Conservation (phyloP, 352 stramenopile species). For the Phytophthora brassicae region DNA sequence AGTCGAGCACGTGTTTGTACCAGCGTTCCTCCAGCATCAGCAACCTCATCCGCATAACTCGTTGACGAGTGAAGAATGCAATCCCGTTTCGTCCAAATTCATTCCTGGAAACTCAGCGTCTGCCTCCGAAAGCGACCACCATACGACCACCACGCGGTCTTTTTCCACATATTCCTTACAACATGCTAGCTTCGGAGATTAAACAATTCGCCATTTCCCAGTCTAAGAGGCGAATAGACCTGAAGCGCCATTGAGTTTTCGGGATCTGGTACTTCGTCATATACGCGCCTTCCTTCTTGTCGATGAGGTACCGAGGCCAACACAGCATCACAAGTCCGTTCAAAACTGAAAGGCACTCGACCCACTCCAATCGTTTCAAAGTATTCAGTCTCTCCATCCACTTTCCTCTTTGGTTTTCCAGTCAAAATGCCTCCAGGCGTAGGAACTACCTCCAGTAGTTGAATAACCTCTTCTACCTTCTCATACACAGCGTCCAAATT, state of each 20-base stretch:
- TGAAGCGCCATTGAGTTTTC: constrained; percentile 39
- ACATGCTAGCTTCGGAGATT: constrained; percentile 20
- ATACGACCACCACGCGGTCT: constrained; percentile 50
- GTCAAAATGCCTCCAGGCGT: constrained; percentile 16
- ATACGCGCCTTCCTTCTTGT: constrained; percentile 10
- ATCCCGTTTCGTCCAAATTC: constrained; percentile 59
- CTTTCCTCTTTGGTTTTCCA: constrained; percentile 15
- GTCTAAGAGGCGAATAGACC: constrained; percentile 22
- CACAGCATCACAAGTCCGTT: constrained; percentile 20
- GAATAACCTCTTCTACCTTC: constrained; percentile 19
- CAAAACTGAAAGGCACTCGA: constrained; percentile 19
- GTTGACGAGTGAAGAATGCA: constrained; percentile 12
- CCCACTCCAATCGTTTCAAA: constrained; percentile 27
- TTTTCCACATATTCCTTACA: constrained; percentile 34
- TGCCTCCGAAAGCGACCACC: constrained; percentile 39
- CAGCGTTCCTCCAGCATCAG: constrained; percentile 6
- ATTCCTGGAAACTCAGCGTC: constrained; percentile 34
- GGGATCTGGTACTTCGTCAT: constrained; percentile 18
- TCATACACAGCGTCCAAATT: constrained; percentile 22
- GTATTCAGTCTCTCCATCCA: constrained; percentile 18
- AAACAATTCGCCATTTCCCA: constrained; percentile 11
- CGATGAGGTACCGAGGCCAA: constrained; percentile 22
- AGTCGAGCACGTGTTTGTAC: constrained; percentile 20
- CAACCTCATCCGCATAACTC: not conserved
- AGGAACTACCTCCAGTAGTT: constrained; percentile 4